A percentile compares a stretch with the other conserved stretches of the same genome.
Evolutionary conservation across 257 asterid genomes (phyloP).

Genomic region (Salvia hispanica): DNA sequence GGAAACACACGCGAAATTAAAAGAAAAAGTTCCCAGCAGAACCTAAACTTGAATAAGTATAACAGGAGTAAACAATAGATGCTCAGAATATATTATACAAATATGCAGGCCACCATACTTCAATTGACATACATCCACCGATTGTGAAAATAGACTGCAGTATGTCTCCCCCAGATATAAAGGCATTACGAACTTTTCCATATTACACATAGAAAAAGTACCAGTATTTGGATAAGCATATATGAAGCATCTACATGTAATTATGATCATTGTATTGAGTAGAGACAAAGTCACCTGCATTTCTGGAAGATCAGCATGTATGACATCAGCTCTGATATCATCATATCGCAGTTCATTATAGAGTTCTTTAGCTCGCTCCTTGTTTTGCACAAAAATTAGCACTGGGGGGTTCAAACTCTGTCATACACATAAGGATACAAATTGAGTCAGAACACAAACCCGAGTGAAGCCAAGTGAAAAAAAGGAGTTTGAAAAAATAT

Average conservation of each 20-base stretch:
- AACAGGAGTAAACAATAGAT: neutral
- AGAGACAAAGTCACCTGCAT: constrained; percentile 48
- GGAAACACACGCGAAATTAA: neutral
- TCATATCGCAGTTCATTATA: constrained; percentile 66
- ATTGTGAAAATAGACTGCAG: neutral
- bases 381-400: constrained; percentile 84
- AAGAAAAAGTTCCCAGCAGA: neutral
- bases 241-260: neutral
- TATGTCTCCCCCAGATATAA: neutral
- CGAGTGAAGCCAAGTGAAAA: constrained; percentile 19
- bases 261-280: constrained; percentile 10
- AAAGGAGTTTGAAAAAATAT: neutral
- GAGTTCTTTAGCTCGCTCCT: constrained; percentile 81
- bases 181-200: neutral
- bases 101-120: neutral
- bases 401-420: constrained; percentile 90
- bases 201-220: neutral
- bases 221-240: neutral
- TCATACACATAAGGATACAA: constrained; percentile 13
- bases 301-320: constrained; percentile 77
- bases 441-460: neutral
- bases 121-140: neutral
- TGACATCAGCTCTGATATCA: constrained; percentile 69
- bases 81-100: neutral
- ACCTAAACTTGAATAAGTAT: neutral